A percentile compares a stretch with the other conserved stretches of the same genome.
These are phyloP conservation scores for Euphorbia peplus DNA, from an alignment of 345 rosid genomes.

Conservation along the genomic window DNA sequence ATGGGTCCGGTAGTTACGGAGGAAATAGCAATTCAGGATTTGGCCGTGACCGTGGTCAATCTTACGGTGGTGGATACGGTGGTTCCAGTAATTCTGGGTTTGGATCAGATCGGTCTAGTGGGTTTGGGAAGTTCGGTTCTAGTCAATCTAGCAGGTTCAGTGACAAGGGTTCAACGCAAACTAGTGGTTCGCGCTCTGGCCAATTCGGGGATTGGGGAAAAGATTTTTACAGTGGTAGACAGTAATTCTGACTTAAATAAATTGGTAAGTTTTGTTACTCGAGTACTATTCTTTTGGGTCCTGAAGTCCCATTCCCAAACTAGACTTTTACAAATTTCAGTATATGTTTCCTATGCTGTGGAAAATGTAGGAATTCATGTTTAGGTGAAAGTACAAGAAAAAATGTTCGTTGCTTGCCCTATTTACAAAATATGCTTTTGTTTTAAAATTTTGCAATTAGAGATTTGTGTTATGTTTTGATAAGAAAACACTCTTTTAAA, in stretches of 20 bases:
- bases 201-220: slow-evolving; percentile 29
- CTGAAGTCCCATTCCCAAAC: neutral
- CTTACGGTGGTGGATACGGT: slow-evolving; percentile 17
- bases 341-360: no score
- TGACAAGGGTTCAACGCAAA: slow-evolving; percentile 30
- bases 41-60: slow-evolving; percentile 21
- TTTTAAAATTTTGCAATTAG: no score
- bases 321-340: no score
- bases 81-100: slow-evolving; percentile 33
- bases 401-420: no score
- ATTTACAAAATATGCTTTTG: no score
- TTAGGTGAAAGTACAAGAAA: no score
- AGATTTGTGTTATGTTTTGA: no score
- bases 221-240: neutral
- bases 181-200: slow-evolving; percentile 5
- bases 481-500: no score
- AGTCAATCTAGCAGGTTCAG: slow-evolving; percentile 45
- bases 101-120: slow-evolving; percentile 37
- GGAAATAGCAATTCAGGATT: slow-evolving; percentile 26
- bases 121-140: slow-evolving; percentile 36
- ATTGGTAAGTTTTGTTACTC: slow-evolving; percentile 10
- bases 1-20: slow-evolving; percentile 36
- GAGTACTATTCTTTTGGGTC: neutral
- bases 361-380: no score
- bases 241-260: slow-evolving; percentile 6